Evolutionary conservation across 305 asterid species (phyloP).

Genomic region (Euphrasia arctica): DNA sequence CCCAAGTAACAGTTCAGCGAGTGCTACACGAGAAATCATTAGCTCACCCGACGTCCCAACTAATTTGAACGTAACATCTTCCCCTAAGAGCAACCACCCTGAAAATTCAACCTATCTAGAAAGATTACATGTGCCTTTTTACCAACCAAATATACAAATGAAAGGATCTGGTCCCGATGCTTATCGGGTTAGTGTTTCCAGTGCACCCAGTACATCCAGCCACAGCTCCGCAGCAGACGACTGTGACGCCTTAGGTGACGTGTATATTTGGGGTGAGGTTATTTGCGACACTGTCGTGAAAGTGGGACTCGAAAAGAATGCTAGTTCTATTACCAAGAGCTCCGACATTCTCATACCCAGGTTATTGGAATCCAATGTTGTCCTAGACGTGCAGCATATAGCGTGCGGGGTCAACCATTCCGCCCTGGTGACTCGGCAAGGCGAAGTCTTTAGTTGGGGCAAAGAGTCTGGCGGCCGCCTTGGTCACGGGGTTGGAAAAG

Average conservation of each 20-base stretch:
- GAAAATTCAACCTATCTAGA: constrained; percentile 49
- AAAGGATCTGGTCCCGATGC: constrained; percentile 85
- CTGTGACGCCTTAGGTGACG: constrained; percentile 93
- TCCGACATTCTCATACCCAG: constrained; percentile 83
- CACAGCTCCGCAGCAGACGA: constrained; percentile 95
- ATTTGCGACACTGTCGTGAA: constrained; percentile 72
- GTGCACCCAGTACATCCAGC: constrained; percentile 98
- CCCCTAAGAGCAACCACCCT: constrained; percentile 57
- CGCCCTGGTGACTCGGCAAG: constrained; percentile 83
- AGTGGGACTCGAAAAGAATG: constrained; percentile 73
- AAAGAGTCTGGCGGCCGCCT: constrained; percentile 98
- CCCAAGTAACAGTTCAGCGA: constrained; percentile 73
- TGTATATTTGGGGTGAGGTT: constrained; percentile 98
- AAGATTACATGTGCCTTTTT: constrained; percentile 74
- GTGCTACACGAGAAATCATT: constrained; percentile 58
- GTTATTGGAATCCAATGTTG: constrained; percentile 31
- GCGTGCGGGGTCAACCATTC: constrained; percentile 95
- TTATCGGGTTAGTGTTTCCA: constrained; percentile 92
- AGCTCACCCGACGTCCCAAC: constrained; percentile 72
- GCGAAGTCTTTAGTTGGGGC: constrained; percentile 96
- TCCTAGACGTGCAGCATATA: constrained; percentile 80
- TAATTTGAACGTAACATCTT: constrained; percentile 53
- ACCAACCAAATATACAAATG: constrained; percentile 77
- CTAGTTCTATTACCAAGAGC: constrained; percentile 59
- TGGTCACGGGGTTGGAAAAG: constrained; percentile 87